phyloP scores from a whole-genome alignment of 768 basidiomycete genomes.

The Boletus tomentosulus region DNA sequence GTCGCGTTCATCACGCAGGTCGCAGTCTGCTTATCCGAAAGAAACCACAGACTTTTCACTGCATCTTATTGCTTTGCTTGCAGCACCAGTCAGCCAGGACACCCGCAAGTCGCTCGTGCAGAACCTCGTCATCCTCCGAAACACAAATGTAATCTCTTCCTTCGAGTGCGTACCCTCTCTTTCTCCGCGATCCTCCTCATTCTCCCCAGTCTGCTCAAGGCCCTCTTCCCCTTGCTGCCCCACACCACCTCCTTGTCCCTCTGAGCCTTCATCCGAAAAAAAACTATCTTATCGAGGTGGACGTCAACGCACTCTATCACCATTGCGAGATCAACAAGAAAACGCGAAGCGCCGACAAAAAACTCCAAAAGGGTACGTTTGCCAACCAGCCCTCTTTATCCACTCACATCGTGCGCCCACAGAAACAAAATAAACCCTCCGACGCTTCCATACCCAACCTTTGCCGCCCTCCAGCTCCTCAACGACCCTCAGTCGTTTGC shows the following conservation, averaged over 20 bases:
- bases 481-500: conserved; percentile 95
- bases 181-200: conserved; percentile 3
- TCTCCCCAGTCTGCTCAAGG: conserved; percentile 68
- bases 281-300: conserved; percentile 83
- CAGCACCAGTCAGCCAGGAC: no score
- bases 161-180: conserved; percentile 63
- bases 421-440: conserved; percentile 35
- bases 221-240: conserved; percentile 91
- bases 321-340: conserved; percentile 93
- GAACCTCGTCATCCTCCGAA: conserved; percentile 89
- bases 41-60: no score
- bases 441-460: conserved; percentile 52
- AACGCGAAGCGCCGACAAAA: conserved; percentile 76
- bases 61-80: no score
- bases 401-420: conserved; percentile 27
- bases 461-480: conserved; percentile 87
- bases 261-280: conserved; percentile 80
- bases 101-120: conserved; percentile 58
- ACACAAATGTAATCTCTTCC: conserved; percentile 88
- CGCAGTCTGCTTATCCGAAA: no score
- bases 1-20: no score
- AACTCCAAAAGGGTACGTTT: conserved; percentile 70
- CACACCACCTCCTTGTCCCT: conserved; percentile 83
- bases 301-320: conserved; percentile 76
- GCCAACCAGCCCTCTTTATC: background rate